Conservation (phyloP, 2,329 filamentous ascomycete genomes). For the Colletotrichum lupini region DNA sequence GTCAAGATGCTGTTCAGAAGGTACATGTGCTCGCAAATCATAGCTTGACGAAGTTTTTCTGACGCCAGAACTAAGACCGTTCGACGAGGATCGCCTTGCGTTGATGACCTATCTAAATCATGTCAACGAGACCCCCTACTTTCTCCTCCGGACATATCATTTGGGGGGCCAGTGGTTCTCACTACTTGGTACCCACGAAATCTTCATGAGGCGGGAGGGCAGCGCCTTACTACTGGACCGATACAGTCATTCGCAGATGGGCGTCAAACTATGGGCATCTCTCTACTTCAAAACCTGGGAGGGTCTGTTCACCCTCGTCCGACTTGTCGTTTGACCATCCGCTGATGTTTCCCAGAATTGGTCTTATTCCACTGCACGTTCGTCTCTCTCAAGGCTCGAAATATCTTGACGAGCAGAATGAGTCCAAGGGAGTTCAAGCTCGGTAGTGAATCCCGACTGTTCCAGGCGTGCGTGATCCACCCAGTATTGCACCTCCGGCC, state of each 20-base stretch:
- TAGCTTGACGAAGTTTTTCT: slow-evolving; percentile 12
- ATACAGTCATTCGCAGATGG: slow-evolving; percentile 58
- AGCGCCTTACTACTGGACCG: slow-evolving; percentile 61
- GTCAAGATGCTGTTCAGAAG: slow-evolving; percentile 66
- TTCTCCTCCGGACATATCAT: slow-evolving; percentile 58
- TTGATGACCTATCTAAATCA: slow-evolving; percentile 63
- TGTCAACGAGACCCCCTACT: slow-evolving; percentile 54
- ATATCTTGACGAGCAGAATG: slow-evolving; percentile 55
- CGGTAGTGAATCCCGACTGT: slow-evolving; percentile 60
- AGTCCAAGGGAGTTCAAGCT: slow-evolving; percentile 59
- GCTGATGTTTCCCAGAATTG: slow-evolving; percentile 57
- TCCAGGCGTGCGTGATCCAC: slow-evolving; percentile 63
- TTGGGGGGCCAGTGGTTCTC: slow-evolving; percentile 57
- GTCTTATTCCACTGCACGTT: slow-evolving; percentile 70
- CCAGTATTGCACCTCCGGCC: neutral
- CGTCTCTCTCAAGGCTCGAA: slow-evolving; percentile 65
- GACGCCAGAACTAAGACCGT: slow-evolving; percentile 13
- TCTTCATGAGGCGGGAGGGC: slow-evolving; percentile 62
- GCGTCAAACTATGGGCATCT: slow-evolving; percentile 63
- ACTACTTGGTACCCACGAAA: slow-evolving; percentile 63
- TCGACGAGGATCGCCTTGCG: slow-evolving; percentile 60
- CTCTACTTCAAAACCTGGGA: slow-evolving; percentile 71
- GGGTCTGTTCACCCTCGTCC: slow-evolving; percentile 50
- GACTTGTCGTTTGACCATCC: slow-evolving; percentile 16
- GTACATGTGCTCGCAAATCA: slow-evolving; percentile 46